phyloP scores from a whole-genome alignment of 2,329 filamentous ascomycete species.

The Colletotrichum orbiculare region DNA sequence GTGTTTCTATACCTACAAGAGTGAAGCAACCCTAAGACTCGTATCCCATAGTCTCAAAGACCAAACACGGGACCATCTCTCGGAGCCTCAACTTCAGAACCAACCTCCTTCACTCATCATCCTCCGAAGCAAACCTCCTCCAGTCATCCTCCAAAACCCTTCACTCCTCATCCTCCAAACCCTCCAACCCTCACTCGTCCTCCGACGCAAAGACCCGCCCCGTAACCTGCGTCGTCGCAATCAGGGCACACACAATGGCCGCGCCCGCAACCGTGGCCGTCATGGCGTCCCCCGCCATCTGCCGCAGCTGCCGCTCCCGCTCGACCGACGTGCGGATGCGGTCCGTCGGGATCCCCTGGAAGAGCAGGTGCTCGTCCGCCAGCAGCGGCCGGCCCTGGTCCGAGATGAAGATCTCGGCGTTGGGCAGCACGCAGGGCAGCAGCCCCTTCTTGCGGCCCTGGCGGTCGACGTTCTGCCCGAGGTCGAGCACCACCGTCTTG shows the following conservation, averaged over 20 bases:
- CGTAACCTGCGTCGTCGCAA: constrained; percentile 41
- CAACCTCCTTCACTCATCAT: neutral
- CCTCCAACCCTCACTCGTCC: neutral
- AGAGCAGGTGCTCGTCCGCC: constrained; percentile 69
- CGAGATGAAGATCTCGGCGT: constrained; percentile 69
- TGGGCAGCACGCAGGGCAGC: constrained; percentile 75
- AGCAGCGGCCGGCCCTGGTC: constrained; percentile 69
- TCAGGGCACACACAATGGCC: constrained; percentile 69
- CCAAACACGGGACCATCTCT: no score
- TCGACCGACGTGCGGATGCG: constrained; percentile 73
- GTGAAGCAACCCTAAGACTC: no score
- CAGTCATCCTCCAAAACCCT: neutral
- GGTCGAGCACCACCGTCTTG: constrained; percentile 65
- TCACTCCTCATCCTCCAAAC: neutral
- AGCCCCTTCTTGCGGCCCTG: constrained; percentile 66
- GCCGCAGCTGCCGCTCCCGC: constrained; percentile 69
- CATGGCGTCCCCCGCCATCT: constrained; percentile 86
- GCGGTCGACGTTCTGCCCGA: constrained; percentile 80
- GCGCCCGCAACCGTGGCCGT: constrained; percentile 76
- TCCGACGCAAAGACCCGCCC: constrained; percentile 9
- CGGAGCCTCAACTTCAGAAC: no score
- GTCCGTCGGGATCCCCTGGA: constrained; percentile 77
- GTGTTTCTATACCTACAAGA: no score
- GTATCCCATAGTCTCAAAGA: no score
- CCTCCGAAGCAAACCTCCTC: no score